These are phyloP conservation scores for Leccinellum luteum DNA, from an alignment of 768 basidiomycete species.

Conservation along the genomic window DNA sequence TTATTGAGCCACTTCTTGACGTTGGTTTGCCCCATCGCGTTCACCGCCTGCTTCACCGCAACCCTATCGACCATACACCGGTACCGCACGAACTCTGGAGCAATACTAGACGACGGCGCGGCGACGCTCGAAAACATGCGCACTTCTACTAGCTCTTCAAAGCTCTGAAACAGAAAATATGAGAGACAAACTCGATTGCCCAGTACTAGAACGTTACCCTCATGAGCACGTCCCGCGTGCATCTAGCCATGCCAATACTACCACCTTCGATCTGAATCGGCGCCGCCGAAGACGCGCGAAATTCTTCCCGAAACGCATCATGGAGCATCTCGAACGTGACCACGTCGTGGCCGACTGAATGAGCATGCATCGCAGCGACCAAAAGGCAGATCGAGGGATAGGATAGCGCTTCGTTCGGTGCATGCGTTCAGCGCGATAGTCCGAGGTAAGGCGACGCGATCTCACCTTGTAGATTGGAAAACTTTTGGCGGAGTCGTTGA, in stretches of 20 bases:
- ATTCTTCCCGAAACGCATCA: slow-evolving; percentile 73
- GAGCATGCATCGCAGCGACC: slow-evolving; percentile 78
- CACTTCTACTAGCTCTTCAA: slow-evolving; percentile 60
- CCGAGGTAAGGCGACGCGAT: neutral
- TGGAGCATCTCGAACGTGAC: slow-evolving; percentile 93
- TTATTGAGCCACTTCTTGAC: slow-evolving; percentile 79
- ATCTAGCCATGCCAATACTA: slow-evolving; percentile 70
- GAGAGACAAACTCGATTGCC: slow-evolving; percentile 1
- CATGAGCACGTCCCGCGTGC: slow-evolving; percentile 61
- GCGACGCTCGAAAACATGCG: slow-evolving; percentile 55
- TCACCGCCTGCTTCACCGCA: slow-evolving; percentile 66
- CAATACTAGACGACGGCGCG: slow-evolving; percentile 46
- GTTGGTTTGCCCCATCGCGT: slow-evolving; percentile 62
- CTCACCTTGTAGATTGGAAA: slow-evolving; percentile 54
- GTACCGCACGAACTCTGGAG: slow-evolving; percentile 75
- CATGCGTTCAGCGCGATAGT: neutral
- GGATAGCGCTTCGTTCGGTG: slow-evolving; percentile 51
- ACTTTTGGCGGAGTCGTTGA: slow-evolving; percentile 59
- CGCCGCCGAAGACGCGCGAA: slow-evolving; percentile 66
- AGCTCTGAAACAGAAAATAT: slow-evolving; percentile 51
- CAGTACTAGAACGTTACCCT: slow-evolving; percentile 46
- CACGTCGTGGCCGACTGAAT: slow-evolving; percentile 69
- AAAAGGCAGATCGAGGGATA: slow-evolving; percentile 82
- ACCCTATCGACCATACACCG: slow-evolving; percentile 61
- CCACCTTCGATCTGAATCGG: slow-evolving; percentile 75